These are phyloP conservation scores for Chrysanthemum makinoi DNA, from an alignment of 129 eudicot species.

Conservation along the genomic window DNA sequence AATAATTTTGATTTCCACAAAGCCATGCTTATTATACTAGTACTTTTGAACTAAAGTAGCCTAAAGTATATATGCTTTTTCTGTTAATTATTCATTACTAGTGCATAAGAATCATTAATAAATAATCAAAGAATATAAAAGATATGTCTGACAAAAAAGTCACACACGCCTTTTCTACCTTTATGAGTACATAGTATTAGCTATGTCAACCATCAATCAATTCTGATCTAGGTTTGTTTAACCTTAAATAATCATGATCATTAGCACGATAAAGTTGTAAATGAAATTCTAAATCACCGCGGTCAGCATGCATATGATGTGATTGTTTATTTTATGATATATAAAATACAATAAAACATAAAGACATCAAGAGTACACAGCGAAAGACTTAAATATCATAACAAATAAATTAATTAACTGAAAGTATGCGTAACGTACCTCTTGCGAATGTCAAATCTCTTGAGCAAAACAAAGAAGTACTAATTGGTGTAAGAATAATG, in stretches of 20 bases:
- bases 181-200: slow-evolving; percentile 6
- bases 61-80: slow-evolving; percentile 51
- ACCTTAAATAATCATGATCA: slow-evolving; percentile 1
- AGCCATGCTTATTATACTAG: slow-evolving; percentile 23
- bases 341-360: no score
- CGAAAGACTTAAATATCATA: no score
- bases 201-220: not conserved
- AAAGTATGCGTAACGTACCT: no score
- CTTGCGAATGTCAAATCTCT: no score
- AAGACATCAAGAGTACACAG: no score
- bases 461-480: no score
- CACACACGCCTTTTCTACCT: slow-evolving; percentile 11
- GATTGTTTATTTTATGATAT: no score
- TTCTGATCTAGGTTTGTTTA: not conserved
- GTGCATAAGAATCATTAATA: slow-evolving; percentile 9
- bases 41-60: slow-evolving; percentile 38
- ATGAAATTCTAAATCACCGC: not conserved
- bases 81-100: not conserved
- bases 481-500: no score
- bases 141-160: not conserved
- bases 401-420: no score
- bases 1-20: not conserved
- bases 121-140: not conserved
- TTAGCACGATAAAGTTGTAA: slow-evolving; percentile 5
- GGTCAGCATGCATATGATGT: slow-evolving; percentile 1